These are phyloP conservation scores for Penicillium sp. DNA, from an alignment of 2,329 filamentous ascomycete genomes.

Conservation along the genomic window DNA sequence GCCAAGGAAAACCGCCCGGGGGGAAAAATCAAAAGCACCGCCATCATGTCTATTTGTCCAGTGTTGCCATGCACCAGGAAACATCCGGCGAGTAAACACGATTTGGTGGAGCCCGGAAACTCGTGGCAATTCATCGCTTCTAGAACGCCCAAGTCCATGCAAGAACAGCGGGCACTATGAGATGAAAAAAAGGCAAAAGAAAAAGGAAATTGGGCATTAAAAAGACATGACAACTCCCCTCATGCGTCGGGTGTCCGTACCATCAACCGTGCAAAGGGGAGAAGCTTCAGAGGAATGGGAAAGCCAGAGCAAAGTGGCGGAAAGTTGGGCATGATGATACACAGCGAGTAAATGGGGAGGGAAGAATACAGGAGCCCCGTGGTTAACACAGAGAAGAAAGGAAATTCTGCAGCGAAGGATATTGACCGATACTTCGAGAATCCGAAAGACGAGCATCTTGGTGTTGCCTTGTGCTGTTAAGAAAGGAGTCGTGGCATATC, in stretches of 20 bases:
- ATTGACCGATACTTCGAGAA: constrained; percentile 1
- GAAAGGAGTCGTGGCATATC: constrained; percentile 16
- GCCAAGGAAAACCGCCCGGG: too few relatives aligned
- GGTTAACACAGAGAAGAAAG: not conserved
- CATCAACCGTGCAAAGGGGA: not conserved
- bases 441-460: not conserved
- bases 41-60: too few relatives aligned
- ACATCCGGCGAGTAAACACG: too few relatives aligned
- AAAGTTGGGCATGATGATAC: too few relatives aligned
- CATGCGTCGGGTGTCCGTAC: constrained; percentile 1
- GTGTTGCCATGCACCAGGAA: too few relatives aligned
- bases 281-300: not conserved
- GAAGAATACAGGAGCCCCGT: too few relatives aligned
- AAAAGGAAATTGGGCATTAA: too few relatives aligned
- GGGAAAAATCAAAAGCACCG: too few relatives aligned
- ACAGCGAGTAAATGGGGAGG: too few relatives aligned
- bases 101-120: too few relatives aligned
- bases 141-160: constrained; percentile 19
- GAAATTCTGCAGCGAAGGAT: constrained; percentile 4
- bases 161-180: constrained; percentile 10
- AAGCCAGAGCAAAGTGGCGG: not conserved
- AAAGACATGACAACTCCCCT: not conserved
- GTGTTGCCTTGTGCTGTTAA: too few relatives aligned
- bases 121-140: constrained; percentile 8
- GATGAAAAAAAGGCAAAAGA: constrained; percentile 4